phyloP scores from a whole-genome alignment of 306 rosid genomes.

The Mucuna pruriens region DNA sequence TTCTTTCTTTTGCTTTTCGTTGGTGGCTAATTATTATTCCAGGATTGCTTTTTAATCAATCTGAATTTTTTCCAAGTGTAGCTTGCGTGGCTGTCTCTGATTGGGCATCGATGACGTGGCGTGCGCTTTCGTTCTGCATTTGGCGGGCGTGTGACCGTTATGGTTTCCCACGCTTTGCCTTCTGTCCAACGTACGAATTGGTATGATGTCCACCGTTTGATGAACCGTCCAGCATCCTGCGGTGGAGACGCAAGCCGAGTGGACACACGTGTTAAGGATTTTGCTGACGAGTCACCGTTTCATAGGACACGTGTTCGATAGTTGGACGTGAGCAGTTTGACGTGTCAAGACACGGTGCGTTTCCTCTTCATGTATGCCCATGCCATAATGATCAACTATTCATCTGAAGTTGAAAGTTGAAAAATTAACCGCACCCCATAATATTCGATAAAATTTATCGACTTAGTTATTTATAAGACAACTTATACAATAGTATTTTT shows the following conservation, averaged over 20 bases:
- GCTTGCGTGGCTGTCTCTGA: constrained; percentile 37
- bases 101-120: constrained; percentile 50
- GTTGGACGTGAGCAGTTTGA: background rate
- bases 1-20: background rate
- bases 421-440: too few species aligned
- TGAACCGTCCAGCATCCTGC: background rate
- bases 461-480: too few species aligned
- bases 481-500: too few species aligned
- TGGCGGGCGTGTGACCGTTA: constrained; percentile 43
- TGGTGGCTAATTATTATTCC: background rate
- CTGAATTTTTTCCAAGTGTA: background rate
- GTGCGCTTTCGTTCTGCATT: background rate
- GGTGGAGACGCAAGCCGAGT: background rate
- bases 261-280: background rate
- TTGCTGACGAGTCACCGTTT: background rate
- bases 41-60: background rate
- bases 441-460: too few species aligned
- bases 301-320: background rate
- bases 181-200: constrained; percentile 6
- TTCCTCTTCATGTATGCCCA: too few species aligned
- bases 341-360: too few species aligned
- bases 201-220: background rate
- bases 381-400: too few species aligned
- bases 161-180: constrained; percentile 33
- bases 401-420: too few species aligned